Evolutionary conservation across 2,329 filamentous ascomycete genomes (phyloP), one percentile per base, ranked within the genome.

Genomic region (Chrysoporthe cubensis): DNA sequence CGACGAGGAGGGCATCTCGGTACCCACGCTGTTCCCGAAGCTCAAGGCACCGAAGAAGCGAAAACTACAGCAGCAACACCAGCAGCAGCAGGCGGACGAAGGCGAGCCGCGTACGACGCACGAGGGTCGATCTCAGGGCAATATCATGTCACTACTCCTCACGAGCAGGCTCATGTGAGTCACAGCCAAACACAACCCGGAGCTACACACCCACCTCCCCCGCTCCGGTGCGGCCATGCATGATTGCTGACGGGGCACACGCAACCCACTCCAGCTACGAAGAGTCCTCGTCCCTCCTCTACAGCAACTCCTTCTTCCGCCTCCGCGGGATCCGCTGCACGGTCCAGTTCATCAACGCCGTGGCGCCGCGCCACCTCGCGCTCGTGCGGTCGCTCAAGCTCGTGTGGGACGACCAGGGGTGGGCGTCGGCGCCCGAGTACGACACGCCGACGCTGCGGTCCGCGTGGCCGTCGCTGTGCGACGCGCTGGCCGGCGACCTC

Each of bases 321-420:
- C 66, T 70, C 50, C 68, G 68, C 68, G 68, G 68, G n/a, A 70
- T 70, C 52, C 43, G 60, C 58, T n/a, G 62, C 11, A 70, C 66
- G 0, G 65, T 65, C 66, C 62, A 63, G 32, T 70, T 70, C 66
- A 67, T 70, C 66, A 68, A 65, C 62, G 50, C 56, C 58, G 66
- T 65, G 13, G 54, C 66, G 13, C 66, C 54, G 21, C 43, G 56
- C 6, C 66, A 66, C 66, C 68, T 70, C 32, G 68, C 42, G 8
- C 68, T 62, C 48, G 66, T 70, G 58, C 66, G 59, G 57, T 70
- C 68, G 34, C 58, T 70, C 43, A 70, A 70, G 66, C 66, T 70
- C 43, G 68, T 70, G 9, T 70, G 68, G 68, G 68, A 70, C 66
- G 68, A 70, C 62, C 62, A 65, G 50, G 68, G 68, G 40, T 70